Evolutionary conservation across 305 asterid species (phyloP), one percentile per base, ranked within the genome.

Genomic region (Fraxinus latifolia): DNA sequence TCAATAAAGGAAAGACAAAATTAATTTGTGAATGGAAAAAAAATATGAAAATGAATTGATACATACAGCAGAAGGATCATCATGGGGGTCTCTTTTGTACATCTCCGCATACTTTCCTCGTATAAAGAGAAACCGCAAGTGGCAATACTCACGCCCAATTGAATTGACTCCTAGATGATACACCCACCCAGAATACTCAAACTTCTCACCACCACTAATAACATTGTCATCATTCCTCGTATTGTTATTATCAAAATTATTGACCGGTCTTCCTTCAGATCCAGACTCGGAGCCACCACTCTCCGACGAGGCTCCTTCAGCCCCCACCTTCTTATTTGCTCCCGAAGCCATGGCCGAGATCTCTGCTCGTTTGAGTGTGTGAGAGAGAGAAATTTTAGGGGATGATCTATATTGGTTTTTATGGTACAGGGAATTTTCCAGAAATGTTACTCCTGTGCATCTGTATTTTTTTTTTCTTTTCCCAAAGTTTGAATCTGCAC

Each of bases 151-250:
- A 50, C 82, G 99, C 31, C 99, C 99, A 75, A 95, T 90, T 73
- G 97, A 90, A 87, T 91, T 95, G 25, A 91, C 92, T 17, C 99
- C 99, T 50, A 95, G 79, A 84, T 95, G 99, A 83, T 91, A 95
- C 55, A 95, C 94, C 97, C 97, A 93, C 5, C 99, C 98, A 79
- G 87, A 91, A 82, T 85, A 93, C 87, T 93, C 97, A 68, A 87
- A 87, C 83, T 82, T 83, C 76, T 88, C 91, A 58, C 82, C 60
- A 33, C 74, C 80, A 67, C 44, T 55, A 11, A 42, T 12, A 58
- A 70, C 55, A 12, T 76, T 82, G 79, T 73, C 33, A 85, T 89
- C 85, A 78, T 76, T 58, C 84, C 88, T 86, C 5, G 86, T 71
- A 80, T 74, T 50, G 80, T 53, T 74, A 80, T 84, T 58, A 78